Percentiles rank a stretch among this genome's conserved stretches.
phyloP scores from a whole-genome alignment of 225 moss, liverwort and hornwort genomes.

The Anthoceros angustus region DNA sequence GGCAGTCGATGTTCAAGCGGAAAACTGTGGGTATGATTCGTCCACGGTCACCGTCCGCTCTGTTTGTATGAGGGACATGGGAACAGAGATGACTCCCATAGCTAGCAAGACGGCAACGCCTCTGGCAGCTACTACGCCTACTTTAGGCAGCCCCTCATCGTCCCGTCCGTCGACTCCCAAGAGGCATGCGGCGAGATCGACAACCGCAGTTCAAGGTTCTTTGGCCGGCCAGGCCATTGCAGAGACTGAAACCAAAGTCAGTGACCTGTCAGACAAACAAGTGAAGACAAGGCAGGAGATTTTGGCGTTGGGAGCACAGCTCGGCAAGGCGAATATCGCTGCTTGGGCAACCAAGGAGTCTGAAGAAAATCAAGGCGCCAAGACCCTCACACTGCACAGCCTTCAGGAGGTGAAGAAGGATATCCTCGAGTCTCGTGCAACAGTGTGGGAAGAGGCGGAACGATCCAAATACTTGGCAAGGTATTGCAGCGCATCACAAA shows the following conservation, averaged over 20 bases:
- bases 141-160: constrained; percentile 30
- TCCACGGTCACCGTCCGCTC: background rate
- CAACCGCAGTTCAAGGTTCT: background rate
- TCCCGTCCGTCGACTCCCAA: constrained; percentile 52
- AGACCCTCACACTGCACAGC: constrained; percentile 17
- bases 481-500: constrained; percentile 12
- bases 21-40: background rate
- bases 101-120: constrained; percentile 62
- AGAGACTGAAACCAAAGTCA: constrained; percentile 19
- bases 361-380: constrained; percentile 23
- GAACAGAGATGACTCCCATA: constrained; percentile 75
- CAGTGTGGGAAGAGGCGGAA: constrained; percentile 95
- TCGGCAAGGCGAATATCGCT: constrained; percentile 77
- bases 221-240: constrained; percentile 10
- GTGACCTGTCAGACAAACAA: constrained; percentile 36
- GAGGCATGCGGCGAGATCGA: constrained; percentile 14
- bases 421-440: constrained; percentile 51
- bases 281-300: constrained; percentile 80
- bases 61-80: constrained; percentile 45
- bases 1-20: background rate
- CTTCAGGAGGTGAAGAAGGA: constrained; percentile 39
- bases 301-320: constrained; percentile 57
- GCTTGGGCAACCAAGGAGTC: constrained; percentile 63
- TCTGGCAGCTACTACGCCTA: constrained; percentile 38
- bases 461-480: constrained; percentile 77